Percentiles rank a stretch among this genome's conserved stretches.
phyloP scores from a whole-genome alignment of 2,329 filamentous ascomycete genomes.

The Exophiala sideris region DNA sequence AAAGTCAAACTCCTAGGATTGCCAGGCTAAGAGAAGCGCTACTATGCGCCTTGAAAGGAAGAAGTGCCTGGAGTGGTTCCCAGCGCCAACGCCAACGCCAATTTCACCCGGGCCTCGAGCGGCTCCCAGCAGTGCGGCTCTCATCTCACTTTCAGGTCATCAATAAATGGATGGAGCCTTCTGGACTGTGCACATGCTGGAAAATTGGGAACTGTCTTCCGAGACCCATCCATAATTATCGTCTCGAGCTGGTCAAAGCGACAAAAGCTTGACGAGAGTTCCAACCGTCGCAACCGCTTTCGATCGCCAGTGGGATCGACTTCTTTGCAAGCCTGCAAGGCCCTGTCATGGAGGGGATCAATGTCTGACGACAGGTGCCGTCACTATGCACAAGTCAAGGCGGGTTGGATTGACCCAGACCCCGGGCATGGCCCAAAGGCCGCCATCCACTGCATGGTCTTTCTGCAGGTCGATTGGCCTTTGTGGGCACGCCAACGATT shows the following conservation, averaged over 20 bases:
- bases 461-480: conserved; percentile 15
- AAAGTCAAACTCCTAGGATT: background rate
- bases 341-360: conserved; percentile 9
- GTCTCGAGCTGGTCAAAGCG: background rate
- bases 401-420: conserved; percentile 6
- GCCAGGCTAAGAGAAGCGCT: too few relatives aligned
- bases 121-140: too few relatives aligned
- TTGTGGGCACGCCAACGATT: too few relatives aligned
- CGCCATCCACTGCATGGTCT: conserved; percentile 15
- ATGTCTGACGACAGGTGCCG: conserved; percentile 19
- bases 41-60: too few relatives aligned
- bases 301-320: conserved; percentile 21
- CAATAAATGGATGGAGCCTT: background rate
- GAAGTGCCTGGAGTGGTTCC: too few relatives aligned
- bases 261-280: background rate
- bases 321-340: background rate
- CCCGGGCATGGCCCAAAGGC: conserved; percentile 17
- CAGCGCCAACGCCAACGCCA: too few relatives aligned
- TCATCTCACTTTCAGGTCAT: too few relatives aligned
- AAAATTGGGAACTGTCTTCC: too few relatives aligned
- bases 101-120: too few relatives aligned
- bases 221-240: background rate
- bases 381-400: conserved; percentile 8
- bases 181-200: background rate
- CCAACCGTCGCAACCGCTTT: background rate